phyloP scores from a whole-genome alignment of 2,329 filamentous ascomycete species.

The Hypoxylon sp. region DNA sequence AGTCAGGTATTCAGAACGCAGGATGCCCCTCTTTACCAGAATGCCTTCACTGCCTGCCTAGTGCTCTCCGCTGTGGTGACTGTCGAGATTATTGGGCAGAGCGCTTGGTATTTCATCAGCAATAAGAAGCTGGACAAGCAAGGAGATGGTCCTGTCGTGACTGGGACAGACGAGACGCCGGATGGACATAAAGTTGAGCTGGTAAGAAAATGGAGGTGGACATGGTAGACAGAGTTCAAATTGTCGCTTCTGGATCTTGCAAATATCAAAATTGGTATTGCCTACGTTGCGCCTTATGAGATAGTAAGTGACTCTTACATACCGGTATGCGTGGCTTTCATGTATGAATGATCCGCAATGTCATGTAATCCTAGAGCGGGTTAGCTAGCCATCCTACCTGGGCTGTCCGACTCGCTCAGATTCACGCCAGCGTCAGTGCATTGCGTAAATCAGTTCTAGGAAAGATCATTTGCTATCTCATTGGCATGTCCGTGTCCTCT shows the following conservation, averaged over 20 bases:
- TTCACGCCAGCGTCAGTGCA: not conserved
- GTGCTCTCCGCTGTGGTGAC: constrained; percentile 43
- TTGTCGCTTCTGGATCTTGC: not conserved
- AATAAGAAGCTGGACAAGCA: constrained; percentile 43
- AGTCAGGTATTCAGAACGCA: constrained; percentile 51
- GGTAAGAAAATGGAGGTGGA: constrained; percentile 48
- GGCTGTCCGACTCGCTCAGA: too few species aligned
- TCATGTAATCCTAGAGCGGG: not conserved
- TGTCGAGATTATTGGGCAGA: constrained; percentile 41
- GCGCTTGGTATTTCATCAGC: constrained; percentile 47
- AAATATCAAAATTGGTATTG: not conserved
- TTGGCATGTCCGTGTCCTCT: not conserved
- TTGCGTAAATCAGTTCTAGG: not conserved
- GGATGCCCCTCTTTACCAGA: constrained; percentile 50
- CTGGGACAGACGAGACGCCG: constrained; percentile 33
- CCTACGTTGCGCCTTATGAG: not conserved
- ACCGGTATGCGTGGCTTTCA: not conserved
- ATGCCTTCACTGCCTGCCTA: constrained; percentile 48
- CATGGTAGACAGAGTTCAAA: constrained; percentile 38
- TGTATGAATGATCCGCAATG: not conserved
- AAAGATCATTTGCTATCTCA: not conserved
- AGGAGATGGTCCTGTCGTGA: constrained; percentile 33
- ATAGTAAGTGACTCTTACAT: not conserved
- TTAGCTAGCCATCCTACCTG: not conserved
- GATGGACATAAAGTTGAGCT: constrained; percentile 45